phyloP scores from a whole-genome alignment of 2,329 filamentous ascomycete species.

The Beauveria sp. region DNA sequence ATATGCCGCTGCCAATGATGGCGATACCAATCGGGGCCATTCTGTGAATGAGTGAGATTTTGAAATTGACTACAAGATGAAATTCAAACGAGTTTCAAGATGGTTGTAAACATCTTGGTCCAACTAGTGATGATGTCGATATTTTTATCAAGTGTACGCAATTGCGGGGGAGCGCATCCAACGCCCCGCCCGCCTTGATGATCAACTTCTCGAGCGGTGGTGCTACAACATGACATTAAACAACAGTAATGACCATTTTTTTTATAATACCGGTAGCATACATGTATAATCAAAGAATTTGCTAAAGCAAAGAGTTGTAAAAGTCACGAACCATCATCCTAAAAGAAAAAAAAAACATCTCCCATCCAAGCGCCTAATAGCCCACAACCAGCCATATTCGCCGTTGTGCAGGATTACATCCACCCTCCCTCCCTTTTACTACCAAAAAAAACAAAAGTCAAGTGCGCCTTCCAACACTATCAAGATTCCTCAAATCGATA shows the following conservation, averaged over 20 bases:
- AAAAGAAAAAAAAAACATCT: too few species aligned
- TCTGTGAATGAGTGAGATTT: not conserved
- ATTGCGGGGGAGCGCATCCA: not conserved
- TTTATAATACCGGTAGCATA: not conserved
- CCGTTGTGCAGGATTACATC: too few species aligned
- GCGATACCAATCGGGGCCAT: conserved; percentile 41
- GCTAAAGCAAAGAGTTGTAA: too few species aligned
- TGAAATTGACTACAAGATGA: not conserved
- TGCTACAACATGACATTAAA: not conserved
- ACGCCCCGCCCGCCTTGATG: not conserved
- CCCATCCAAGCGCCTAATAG: too few species aligned
- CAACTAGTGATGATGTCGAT: too few species aligned
- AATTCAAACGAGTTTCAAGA: not conserved
- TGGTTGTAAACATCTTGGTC: too few species aligned
- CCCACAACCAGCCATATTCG: too few species aligned
- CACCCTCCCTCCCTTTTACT: too few species aligned
- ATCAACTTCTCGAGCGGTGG: not conserved
- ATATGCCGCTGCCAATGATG: conserved; percentile 57
- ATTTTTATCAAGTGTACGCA: not conserved
- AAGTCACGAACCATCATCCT: too few species aligned
- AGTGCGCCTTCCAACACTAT: not conserved
- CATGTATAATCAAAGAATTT: not conserved
- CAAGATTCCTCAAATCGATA: conserved; percentile 11
- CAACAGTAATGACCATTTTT: too few species aligned
- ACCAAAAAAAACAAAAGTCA: too few species aligned